Percentiles rank a stretch among this genome's conserved stretches.
phyloP scores from a whole-genome alignment of 192 early-diverging fungal species.

The Umbelopsis sp. region DNA sequence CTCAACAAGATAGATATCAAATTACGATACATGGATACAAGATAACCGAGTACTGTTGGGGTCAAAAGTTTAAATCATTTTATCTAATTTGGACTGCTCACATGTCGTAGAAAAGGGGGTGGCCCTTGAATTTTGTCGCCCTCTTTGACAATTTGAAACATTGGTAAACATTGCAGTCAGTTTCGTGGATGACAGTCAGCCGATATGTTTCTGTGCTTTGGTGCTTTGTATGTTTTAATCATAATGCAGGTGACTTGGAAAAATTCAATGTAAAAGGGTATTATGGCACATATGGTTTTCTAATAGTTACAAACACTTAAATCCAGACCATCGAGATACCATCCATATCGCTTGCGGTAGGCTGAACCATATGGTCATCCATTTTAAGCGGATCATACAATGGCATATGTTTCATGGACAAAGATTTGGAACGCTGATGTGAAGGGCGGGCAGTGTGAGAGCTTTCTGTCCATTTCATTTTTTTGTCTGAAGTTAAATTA shows the following conservation, averaged over 20 bases:
- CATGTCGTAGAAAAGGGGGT: background rate
- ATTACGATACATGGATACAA: background rate
- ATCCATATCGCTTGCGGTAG: background rate
- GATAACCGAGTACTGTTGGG: background rate
- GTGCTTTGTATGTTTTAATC: no score
- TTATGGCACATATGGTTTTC: background rate
- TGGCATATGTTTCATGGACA: background rate
- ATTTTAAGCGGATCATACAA: background rate
- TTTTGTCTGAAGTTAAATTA: background rate
- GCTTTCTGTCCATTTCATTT: background rate
- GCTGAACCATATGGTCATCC: background rate
- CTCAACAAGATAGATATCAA: background rate
- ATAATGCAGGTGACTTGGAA: background rate
- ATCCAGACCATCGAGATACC: background rate
- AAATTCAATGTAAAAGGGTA: background rate
- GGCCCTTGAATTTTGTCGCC: background rate
- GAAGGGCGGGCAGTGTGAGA: background rate
- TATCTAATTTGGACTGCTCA: background rate
- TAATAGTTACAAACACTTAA: background rate
- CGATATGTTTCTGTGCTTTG: no score
- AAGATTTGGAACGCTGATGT: background rate
- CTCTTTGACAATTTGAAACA: slow-evolving; percentile 2
- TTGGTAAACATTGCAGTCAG: no score
- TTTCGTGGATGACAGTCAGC: no score
- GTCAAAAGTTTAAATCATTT: no score